Base-by-base conservation (phyloP, 2,329 filamentous ascomycete species). In the Claviceps quebecensis region DNA sequence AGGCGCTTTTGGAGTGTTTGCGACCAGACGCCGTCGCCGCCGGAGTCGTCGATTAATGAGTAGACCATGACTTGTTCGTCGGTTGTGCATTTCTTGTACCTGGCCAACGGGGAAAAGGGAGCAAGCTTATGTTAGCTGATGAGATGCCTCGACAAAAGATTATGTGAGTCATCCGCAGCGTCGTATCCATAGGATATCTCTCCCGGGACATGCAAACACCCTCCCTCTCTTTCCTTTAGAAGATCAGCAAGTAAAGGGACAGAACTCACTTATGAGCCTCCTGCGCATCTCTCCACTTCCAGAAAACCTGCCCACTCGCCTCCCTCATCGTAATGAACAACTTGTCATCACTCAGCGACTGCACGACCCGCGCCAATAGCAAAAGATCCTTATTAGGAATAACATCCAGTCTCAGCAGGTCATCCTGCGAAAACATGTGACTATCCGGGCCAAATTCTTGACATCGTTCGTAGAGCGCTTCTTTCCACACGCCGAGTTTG, bases 1-100 rank as follows among this genome's bases (percentile, higher is more conserved):
- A 88, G 83, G 54, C 83, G 81, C 58, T 76, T 77, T 65, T 90
- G 87, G 59, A 98, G 83, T 14, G 82, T 85, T 64, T 88, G 87
- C 55, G 85, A 84, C 93, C 93, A 98, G 61, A 95, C 87, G 54
- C 91, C 93, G 60, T 88, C 85, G 57, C 80, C 78, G 56, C 86
- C 87, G 34, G 86, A 83, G 59, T 87, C 84, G 68, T 97, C 91
- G 63, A 98, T 91, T 59, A 87, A 80, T 57, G 83, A 81, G 75
- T 94, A 97, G 26, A 97, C 85, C 63, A 95, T 77, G 62, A 81
- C 79, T 68, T 84, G 78, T 59, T 97, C 91, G 61, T 91, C 81
- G 54, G 80, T 78, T 46, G 72, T 69, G 55, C 81, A 76, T 54
- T 72, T 71, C 57, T 76, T 77, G 65, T 81, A 82, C 59, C 78